Evolutionary conservation across 495 filamentous ascomycete species (phyloP), one percentile per base, ranked within the genome.

Genomic region (Aspergillus incahuasiensis): DNA sequence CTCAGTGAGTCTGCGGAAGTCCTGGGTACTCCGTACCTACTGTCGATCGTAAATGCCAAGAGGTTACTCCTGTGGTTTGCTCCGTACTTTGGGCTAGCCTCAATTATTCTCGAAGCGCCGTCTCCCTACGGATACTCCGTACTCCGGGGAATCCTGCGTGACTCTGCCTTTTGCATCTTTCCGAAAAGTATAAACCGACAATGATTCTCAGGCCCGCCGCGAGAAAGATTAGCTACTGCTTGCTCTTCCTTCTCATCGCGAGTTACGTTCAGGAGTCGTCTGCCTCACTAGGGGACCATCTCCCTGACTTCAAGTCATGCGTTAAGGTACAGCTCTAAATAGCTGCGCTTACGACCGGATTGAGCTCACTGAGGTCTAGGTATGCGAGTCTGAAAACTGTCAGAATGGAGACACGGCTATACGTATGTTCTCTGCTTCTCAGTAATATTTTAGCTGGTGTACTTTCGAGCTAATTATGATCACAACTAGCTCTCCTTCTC

Each of bases 231-330:
- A 61, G 42, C 44, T 58, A 49, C 52, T 56, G 65, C 15, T 59
- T 73, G 11, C 44, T 74, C 35, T 55, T 80, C 40, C 34, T 78
- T 47, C 51, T 71, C 12, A 49, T 78, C 47, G 66, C 75, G 32
- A 62, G 82, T 41, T 68, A 86, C 22, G 59, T 74, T 42, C 64
- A 68, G 15, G 68, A 74, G 34, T 82, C 76, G 6, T 69, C 72
- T 28, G 94, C 91, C 22, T 96, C 91, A 16, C 62, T 86, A 44
- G 94, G 94, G 53, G 94, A 98, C 69, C 81, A 85, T 46, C 77
- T 97, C 42, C 90, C 90, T 12, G 92, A 96, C 61, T 98, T 98
- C 69, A 80, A 76, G 63, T 80, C 90, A 72, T 98, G 94, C 71
- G 85, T 98, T 48, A 66, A 90, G 79, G 92, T 96, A 81, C 41